These are phyloP conservation scores for Syzygium jambos DNA, from an alignment of 345 rosid genomes.

Conservation along the genomic window DNA sequence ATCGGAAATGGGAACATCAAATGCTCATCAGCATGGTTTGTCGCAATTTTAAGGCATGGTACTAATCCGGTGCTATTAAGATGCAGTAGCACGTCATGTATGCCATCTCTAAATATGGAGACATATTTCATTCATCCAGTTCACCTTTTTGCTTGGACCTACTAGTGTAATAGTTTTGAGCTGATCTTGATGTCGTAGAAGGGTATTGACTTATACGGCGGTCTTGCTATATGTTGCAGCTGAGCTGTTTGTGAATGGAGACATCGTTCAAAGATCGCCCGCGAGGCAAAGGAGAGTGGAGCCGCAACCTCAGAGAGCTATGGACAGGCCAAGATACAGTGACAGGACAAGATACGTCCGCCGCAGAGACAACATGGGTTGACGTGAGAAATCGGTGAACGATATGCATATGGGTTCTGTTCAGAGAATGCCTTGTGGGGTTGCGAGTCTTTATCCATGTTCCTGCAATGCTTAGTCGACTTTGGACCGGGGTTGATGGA, in stretches of 20 bases:
- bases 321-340: constrained; percentile 95
- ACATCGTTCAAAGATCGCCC: constrained; percentile 86
- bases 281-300: constrained; percentile 92
- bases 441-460: background rate
- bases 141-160: background rate
- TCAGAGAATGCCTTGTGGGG: background rate
- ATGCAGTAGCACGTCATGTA: background rate
- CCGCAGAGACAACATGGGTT: constrained; percentile 66
- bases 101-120: background rate
- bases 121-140: background rate
- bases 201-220: background rate
- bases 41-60: background rate
- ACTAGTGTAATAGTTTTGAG: background rate
- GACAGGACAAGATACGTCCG: constrained; percentile 87
- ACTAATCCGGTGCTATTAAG: background rate
- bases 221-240: constrained; percentile 36
- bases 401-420: background rate
- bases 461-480: background rate
- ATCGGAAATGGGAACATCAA: background rate
- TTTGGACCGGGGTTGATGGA: background rate
- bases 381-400: background rate
- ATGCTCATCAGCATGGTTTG: background rate
- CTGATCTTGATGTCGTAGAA: background rate
- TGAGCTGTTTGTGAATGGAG: constrained; percentile 88
- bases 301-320: constrained; percentile 90